Conservation (phyloP, 768 basidiomycete genomes). For the Crepidotus variabilis region DNA sequence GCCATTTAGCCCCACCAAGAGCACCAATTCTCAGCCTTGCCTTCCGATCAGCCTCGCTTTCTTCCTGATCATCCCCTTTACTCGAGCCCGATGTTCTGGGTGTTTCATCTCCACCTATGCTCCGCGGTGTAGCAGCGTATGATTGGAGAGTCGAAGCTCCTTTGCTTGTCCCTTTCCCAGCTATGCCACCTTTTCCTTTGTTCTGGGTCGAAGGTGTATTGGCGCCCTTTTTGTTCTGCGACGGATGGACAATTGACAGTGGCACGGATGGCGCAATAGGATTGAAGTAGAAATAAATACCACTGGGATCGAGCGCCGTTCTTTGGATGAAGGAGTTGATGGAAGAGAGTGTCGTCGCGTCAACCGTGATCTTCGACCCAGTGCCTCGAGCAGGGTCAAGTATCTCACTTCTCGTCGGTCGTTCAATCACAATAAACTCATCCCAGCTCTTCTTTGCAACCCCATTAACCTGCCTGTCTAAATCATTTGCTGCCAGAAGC, state of each 20-base stretch:
- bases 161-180: neutral
- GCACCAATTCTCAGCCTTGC: conserved; percentile 69
- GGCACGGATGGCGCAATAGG: conserved; percentile 47
- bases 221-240: conserved; percentile 11
- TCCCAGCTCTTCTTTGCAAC: conserved; percentile 55
- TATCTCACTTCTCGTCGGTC: conserved; percentile 3
- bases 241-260: conserved; percentile 22
- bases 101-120: conserved; percentile 30
- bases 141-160: neutral
- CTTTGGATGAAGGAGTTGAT: conserved; percentile 51
- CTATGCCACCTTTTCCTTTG: neutral
- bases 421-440: conserved; percentile 19
- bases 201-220: neutral
- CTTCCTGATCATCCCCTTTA: conserved; percentile 59
- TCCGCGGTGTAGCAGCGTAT: conserved; percentile 16
- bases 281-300: conserved; percentile 57
- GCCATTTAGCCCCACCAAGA: conserved; percentile 61
- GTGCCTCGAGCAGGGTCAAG: neutral
- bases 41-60: conserved; percentile 63
- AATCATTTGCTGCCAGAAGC: conserved; percentile 68
- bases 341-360: conserved; percentile 24
- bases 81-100: conserved; percentile 19
- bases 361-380: conserved; percentile 25
- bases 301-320: conserved; percentile 57
- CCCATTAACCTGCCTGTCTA: conserved; percentile 58